Conservation (phyloP, 176 grass and related monocot species). For the Pontederia crassipes region DNA sequence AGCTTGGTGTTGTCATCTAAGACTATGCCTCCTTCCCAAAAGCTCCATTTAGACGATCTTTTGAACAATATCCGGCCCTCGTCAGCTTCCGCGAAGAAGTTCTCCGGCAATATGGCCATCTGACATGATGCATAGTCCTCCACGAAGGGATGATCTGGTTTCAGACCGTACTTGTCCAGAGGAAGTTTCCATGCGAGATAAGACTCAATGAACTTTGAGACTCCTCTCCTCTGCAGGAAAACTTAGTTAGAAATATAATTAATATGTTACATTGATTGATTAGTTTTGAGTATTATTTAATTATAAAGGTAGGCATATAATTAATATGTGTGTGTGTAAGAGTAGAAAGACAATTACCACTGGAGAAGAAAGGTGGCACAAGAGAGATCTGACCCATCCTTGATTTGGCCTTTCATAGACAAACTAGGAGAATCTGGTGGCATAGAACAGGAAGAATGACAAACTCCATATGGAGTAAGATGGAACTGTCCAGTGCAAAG, state of each 20-base stretch:
- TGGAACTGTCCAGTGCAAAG: conserved; percentile 87
- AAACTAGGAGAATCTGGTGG: conserved; percentile 71
- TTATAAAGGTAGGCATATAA: background rate
- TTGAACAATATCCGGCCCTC: conserved; percentile 44
- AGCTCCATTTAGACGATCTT: conserved; percentile 51
- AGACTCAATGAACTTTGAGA: conserved; percentile 93
- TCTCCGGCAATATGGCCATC: conserved; percentile 91
- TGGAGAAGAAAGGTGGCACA: conserved; percentile 54
- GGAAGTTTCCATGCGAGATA: conserved; percentile 88
- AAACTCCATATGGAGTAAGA: conserved; percentile 97
- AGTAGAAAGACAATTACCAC: conserved; percentile 32
- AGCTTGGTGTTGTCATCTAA: conserved; percentile 60
- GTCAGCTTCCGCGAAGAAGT: conserved; percentile 89
- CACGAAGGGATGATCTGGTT: conserved; percentile 81
- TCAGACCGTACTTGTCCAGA: conserved; percentile 69
- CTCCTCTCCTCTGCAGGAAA: conserved; percentile 37
- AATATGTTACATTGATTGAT: too few species aligned
- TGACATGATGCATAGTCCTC: conserved; percentile 97
- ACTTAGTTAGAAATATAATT: background rate
- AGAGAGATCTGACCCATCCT: conserved; percentile 47
- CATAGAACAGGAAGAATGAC: conserved; percentile 91
- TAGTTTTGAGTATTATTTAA: too few species aligned
- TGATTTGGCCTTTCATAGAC: conserved; percentile 74
- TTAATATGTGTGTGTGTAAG: background rate
- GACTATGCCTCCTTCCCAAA: conserved; percentile 62